A percentile compares a stretch with the other conserved stretches of the same genome.
Conservation (phyloP, 2,329 filamentous ascomycete species). For the Alternaria solani region DNA sequence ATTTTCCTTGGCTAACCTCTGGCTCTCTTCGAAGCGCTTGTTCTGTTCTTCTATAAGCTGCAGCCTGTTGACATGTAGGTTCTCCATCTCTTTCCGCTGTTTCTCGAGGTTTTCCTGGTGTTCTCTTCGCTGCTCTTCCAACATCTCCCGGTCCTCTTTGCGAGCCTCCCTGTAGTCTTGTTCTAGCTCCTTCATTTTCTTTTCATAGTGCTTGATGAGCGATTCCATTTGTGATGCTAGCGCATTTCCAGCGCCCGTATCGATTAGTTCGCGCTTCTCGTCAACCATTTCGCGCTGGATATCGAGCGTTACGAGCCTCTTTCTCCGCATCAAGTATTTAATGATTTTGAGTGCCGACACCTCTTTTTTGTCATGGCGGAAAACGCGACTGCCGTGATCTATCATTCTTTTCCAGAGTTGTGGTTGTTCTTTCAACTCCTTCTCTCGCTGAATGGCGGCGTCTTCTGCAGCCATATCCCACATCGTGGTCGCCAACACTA, state of each 20-base stretch:
- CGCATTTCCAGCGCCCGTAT: conserved; percentile 17
- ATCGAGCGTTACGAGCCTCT: conserved; percentile 16
- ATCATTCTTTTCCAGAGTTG: conserved; percentile 21
- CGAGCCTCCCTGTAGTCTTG: neutral
- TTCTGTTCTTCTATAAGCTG: conserved; percentile 11
- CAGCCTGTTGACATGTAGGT: conserved; percentile 3
- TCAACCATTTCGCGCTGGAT: conserved; percentile 26
- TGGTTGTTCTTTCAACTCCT: conserved; percentile 2
- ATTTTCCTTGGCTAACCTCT: neutral
- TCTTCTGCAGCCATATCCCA: conserved; percentile 41
- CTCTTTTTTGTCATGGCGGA: conserved; percentile 17
- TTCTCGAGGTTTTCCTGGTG: neutral
- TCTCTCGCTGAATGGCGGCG: conserved; percentile 2
- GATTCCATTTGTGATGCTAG: conserved; percentile 5
- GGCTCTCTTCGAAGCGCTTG: conserved; percentile 1
- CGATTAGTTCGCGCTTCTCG: conserved; percentile 6
- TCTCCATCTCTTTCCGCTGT: conserved; percentile 4
- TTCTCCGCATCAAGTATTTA: conserved; percentile 15
- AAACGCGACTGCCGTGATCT: conserved; percentile 20
- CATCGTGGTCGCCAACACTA: conserved; percentile 55
- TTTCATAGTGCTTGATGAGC: neutral
- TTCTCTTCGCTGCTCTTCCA: neutral
- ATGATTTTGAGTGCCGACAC: conserved; percentile 15
- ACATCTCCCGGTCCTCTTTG: neutral
- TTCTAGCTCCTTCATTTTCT: neutral